These are phyloP conservation scores for Tillandsia leiboldiana DNA, from an alignment of 176 grass and related monocot species.

Conservation along the genomic window DNA sequence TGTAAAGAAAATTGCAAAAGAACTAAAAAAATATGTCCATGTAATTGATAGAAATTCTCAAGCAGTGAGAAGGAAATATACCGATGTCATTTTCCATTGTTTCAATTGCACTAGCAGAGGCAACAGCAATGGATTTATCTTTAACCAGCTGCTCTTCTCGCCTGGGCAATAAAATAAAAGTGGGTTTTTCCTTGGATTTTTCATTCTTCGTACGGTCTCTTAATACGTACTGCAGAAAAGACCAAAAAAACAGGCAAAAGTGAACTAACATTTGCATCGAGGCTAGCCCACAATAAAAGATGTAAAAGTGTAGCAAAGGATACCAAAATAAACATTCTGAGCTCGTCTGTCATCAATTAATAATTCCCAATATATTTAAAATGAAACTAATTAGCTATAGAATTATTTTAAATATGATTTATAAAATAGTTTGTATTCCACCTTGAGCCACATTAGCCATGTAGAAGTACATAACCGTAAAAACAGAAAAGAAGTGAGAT, in stretches of 20 bases:
- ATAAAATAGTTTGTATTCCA: no score
- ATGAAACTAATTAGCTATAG: no score
- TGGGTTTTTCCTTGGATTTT: conserved; percentile 63
- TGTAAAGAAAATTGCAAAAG: not conserved
- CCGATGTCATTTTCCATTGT: conserved; percentile 20
- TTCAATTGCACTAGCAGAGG: conserved; percentile 34
- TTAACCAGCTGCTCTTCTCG: conserved; percentile 53
- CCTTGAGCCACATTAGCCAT: no score
- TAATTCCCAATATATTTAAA: not conserved
- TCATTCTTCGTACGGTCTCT: conserved; percentile 24
- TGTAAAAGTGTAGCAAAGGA: not conserved
- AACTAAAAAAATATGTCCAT: not conserved
- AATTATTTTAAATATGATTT: no score
- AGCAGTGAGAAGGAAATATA: conserved; percentile 11
- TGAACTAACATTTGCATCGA: conserved; percentile 3
- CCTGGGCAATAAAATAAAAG: conserved; percentile 69
- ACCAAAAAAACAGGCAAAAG: conserved; percentile 22
- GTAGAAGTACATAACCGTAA: no score
- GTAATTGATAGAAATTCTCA: not conserved
- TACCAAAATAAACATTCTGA: not conserved
- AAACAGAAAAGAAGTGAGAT: no score
- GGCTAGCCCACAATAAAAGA: conserved; percentile 18
- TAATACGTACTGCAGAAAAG: conserved; percentile 53
- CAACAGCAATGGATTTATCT: conserved; percentile 35
- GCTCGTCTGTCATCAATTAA: not conserved